These are phyloP conservation scores for Pyrenopolyporus hunteri DNA, from an alignment of 495 filamentous ascomycete genomes.

Conservation along the genomic window DNA sequence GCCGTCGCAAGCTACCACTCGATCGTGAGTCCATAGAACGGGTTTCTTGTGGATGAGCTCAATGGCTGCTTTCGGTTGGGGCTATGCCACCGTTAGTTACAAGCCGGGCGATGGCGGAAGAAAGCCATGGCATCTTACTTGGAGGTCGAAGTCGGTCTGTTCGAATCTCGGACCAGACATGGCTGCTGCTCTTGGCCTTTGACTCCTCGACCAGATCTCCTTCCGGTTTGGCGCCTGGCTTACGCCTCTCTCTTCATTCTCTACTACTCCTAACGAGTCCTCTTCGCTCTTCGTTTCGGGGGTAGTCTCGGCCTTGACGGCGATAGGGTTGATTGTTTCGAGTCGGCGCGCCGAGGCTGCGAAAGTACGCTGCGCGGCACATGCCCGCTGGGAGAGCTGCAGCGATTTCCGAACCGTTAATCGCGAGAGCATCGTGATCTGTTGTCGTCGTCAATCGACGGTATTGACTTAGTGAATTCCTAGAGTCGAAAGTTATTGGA, in stretches of 20 bases:
- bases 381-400: slow-evolving; percentile 33
- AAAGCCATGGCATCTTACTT: slow-evolving; percentile 63
- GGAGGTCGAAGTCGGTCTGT: slow-evolving; percentile 88
- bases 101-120: neutral
- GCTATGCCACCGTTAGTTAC: slow-evolving; percentile 58
- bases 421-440: slow-evolving; percentile 61
- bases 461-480: slow-evolving; percentile 54
- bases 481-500: slow-evolving; percentile 49
- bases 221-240: slow-evolving; percentile 88
- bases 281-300: slow-evolving; percentile 47
- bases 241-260: slow-evolving; percentile 63
- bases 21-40: slow-evolving; percentile 85
- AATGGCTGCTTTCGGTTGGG: slow-evolving; percentile 85
- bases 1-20: slow-evolving; percentile 85
- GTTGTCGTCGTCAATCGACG: slow-evolving; percentile 44
- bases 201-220: slow-evolving; percentile 79
- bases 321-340: slow-evolving; percentile 53
- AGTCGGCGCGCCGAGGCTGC: slow-evolving; percentile 45
- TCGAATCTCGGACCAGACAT: slow-evolving; percentile 96
- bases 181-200: slow-evolving; percentile 76
- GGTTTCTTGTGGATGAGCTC: slow-evolving; percentile 95
- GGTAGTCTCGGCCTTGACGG: slow-evolving; percentile 63
- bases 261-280: slow-evolving; percentile 61
- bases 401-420: slow-evolving; percentile 32
- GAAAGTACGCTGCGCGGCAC: slow-evolving; percentile 44